A percentile compares a stretch with the other conserved stretches of the same genome.
Conservation (phyloP, 2,329 filamentous ascomycete species). For the Zymoseptoria passerinii region DNA sequence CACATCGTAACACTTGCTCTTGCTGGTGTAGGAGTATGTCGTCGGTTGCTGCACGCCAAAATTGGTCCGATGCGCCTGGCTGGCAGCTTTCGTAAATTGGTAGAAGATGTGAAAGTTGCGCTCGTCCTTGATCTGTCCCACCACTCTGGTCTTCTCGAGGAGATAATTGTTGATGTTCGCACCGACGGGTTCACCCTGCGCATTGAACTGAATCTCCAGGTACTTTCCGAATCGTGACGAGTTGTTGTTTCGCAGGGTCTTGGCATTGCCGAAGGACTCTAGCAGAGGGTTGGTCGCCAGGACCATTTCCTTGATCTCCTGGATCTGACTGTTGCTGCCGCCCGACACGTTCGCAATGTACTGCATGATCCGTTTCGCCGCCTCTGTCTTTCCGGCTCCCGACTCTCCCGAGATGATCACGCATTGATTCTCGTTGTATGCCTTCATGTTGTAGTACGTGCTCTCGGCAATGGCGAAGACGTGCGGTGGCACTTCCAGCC, state of each 20-base stretch:
- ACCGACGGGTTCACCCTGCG: slow-evolving; percentile 81
- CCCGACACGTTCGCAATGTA: slow-evolving; percentile 97
- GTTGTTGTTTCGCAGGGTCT: slow-evolving; percentile 97
- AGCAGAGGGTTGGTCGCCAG: slow-evolving; percentile 93
- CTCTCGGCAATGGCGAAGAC: slow-evolving; percentile 97
- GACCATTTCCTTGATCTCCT: slow-evolving; percentile 99
- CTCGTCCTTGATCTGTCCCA: slow-evolving; percentile 90
- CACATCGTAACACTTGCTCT: slow-evolving; percentile 90
- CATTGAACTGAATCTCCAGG: slow-evolving; percentile 92
- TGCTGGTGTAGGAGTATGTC: slow-evolving; percentile 87
- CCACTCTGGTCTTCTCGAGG: slow-evolving; percentile 88
- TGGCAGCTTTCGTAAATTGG: slow-evolving; percentile 92
- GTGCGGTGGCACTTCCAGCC: slow-evolving; percentile 76
- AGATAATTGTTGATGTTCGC: slow-evolving; percentile 98
- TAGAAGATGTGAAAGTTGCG: slow-evolving; percentile 99
- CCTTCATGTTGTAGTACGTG: slow-evolving; percentile 99
- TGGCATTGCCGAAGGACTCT: slow-evolving; percentile 97
- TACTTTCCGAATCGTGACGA: slow-evolving; percentile 98
- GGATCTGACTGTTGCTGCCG: slow-evolving; percentile 73
- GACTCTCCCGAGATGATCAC: slow-evolving; percentile 99
- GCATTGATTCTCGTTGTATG: slow-evolving; percentile 97
- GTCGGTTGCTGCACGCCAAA: slow-evolving; percentile 88
- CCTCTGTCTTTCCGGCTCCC: slow-evolving; percentile 95
- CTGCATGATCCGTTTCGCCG: slow-evolving; percentile 98
- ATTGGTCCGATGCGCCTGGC: slow-evolving; percentile 75